Evolutionary conservation across 129 eudicot species (phyloP), one percentile per base, ranked within the genome.

Genomic region (Cynara cardunculus): DNA sequence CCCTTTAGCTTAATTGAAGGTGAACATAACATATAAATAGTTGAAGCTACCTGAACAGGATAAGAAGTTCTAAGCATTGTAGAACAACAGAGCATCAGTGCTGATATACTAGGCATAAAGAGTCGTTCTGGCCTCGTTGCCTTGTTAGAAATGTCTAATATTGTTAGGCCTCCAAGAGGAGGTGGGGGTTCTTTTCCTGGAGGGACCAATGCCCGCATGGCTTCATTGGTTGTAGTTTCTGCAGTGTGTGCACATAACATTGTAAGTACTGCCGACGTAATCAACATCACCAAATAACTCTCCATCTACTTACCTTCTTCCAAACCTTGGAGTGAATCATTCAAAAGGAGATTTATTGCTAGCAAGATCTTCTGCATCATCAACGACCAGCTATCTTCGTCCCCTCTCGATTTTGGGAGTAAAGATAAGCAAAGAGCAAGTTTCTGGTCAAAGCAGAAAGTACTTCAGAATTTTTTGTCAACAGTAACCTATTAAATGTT

Each of bases 321-420:
- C 39, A 90, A 82, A 56, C 99, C 96, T 81, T 92, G 96, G 21
- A 92, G 89, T 7, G 89, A 89, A 67, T 89, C 94, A 73, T 84
- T 88, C 59, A 95, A 73, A 69, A 87, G 91, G 83, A 25, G 74
- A 81, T 86, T 88, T 12, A 95, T 76, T 56, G 88, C 86, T 34
- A 95, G 53, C 81, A 95, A 82, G 80, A 95, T 82, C 86, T 90
- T 95, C 53, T 87, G 90, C 90, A 95, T 87, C 99, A 92, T 85
- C 82, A 87, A 74, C 10, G 80, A 89, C 98, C 98, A 94, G 90
- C 91, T 92, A 26, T 90, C 97, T 84, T 81, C 94, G 75, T 92
- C 97, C 78, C 93, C 97, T 86, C 61, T 89, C 78, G 99, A 86
- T 86, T 90, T 90, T 26, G 99, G 97, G 86, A 95, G 99, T 78